A percentile compares a stretch with the other conserved stretches of the same genome.
These are phyloP conservation scores for Lecanoromycetidae sp. DNA, from an alignment of 2,329 filamentous ascomycete genomes.

Conservation along the genomic window DNA sequence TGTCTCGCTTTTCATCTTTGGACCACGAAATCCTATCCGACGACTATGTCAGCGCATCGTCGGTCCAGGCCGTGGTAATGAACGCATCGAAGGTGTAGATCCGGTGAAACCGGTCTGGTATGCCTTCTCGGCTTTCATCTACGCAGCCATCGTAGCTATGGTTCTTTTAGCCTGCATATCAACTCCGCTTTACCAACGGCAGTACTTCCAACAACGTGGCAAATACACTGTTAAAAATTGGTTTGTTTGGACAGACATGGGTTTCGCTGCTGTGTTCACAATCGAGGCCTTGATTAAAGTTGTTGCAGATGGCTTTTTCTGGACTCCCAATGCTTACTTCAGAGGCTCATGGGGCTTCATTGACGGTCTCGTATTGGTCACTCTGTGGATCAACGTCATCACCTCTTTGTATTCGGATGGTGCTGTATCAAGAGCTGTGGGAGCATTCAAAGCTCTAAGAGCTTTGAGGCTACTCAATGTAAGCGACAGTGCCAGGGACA, in stretches of 20 bases:
- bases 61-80: constrained; percentile 73
- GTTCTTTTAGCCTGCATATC: constrained; percentile 91
- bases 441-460: constrained; percentile 91
- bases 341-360: constrained; percentile 95
- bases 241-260: constrained; percentile 90
- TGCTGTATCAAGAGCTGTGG: constrained; percentile 76
- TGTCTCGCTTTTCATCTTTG: constrained; percentile 78
- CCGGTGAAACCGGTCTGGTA: constrained; percentile 90
- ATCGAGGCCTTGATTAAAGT: constrained; percentile 82
- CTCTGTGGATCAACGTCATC: constrained; percentile 87
- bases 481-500: constrained; percentile 88
- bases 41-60: constrained; percentile 79
- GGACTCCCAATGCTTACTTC: constrained; percentile 94
- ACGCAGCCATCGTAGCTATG: constrained; percentile 91
- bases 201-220: constrained; percentile 56
- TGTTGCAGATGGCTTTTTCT: constrained; percentile 88
- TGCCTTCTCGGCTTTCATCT: constrained; percentile 83
- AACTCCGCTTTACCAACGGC: constrained; percentile 84
- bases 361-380: constrained; percentile 79
- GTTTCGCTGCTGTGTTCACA: constrained; percentile 78
- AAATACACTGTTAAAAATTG: constrained; percentile 58
- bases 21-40: constrained; percentile 63
- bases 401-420: constrained; percentile 73
- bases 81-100: constrained; percentile 78
- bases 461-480: constrained; percentile 86